A percentile compares a stretch with the other conserved stretches of the same genome.
phyloP scores from a whole-genome alignment of 2,329 filamentous ascomycete genomes.

The Aspergillus fischeri region DNA sequence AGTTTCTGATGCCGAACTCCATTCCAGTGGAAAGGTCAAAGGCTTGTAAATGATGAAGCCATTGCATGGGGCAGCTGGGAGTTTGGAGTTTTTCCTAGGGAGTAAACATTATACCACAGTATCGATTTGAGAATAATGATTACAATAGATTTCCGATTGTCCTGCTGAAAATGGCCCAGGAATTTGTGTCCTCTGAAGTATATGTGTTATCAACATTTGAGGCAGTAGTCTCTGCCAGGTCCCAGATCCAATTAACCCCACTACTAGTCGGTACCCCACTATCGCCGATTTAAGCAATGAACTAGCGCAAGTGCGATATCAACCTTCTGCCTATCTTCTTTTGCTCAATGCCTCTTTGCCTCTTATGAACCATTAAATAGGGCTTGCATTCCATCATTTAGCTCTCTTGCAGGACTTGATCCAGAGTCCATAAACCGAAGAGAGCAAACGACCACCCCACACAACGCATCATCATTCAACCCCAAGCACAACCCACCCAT shows the following conservation, averaged over 20 bases:
- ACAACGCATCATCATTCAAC: no score
- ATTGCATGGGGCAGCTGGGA: slow-evolving; percentile 10
- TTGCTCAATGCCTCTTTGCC: background rate
- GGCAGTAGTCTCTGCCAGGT: background rate
- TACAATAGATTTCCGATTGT: background rate
- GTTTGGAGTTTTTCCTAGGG: slow-evolving; percentile 4
- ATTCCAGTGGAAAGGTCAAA: slow-evolving; percentile 26
- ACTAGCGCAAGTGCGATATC: background rate
- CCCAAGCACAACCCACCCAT: background rate
- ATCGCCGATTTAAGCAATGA: background rate
- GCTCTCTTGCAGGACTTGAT: background rate
- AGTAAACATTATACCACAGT: slow-evolving; percentile 1
- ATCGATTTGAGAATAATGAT: background rate
- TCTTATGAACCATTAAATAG: no score
- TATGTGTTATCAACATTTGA: background rate
- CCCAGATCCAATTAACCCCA: background rate
- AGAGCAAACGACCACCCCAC: background rate
- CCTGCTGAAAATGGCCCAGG: background rate
- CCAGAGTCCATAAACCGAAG: background rate
- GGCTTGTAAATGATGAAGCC: slow-evolving; percentile 20
- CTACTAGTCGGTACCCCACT: background rate
- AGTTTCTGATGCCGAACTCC: slow-evolving; percentile 21
- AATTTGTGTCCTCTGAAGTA: background rate
- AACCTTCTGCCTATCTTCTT: background rate
- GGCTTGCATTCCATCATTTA: background rate